These are phyloP conservation scores for Endocalyx cinctus DNA, from an alignment of 2,329 filamentous ascomycete species.

Conservation along the genomic window DNA sequence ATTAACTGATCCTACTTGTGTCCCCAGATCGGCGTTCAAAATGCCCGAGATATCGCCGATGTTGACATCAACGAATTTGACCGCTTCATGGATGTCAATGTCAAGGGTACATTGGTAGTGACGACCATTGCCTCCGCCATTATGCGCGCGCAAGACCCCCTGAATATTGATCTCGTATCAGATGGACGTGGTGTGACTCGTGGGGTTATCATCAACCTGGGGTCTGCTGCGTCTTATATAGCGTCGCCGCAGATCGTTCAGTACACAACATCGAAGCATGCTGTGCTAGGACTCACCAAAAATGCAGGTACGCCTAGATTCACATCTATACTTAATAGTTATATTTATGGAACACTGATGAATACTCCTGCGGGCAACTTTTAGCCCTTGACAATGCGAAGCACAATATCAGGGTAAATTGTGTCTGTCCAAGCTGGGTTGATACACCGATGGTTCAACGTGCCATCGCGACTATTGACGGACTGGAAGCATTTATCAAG, in stretches of 20 bases:
- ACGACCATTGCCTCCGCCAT: conserved; percentile 1
- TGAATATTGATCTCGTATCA: neutral
- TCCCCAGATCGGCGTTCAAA: conserved; percentile 4
- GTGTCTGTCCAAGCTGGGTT: conserved; percentile 5
- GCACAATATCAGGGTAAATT: conserved; percentile 3
- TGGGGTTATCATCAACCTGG: conserved; percentile 9
- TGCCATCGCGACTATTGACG: conserved; percentile 1
- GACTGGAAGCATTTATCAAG: conserved; percentile 6
- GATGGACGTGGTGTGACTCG: conserved; percentile 3
- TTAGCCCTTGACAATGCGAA: conserved; percentile 4
- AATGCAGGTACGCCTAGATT: conserved; percentile 7
- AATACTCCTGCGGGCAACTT: no score
- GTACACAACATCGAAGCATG: conserved; percentile 7
- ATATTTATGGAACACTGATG: neutral
- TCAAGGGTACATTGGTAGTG: conserved; percentile 6
- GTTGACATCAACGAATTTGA: conserved; percentile 5
- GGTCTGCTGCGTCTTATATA: conserved; percentile 6
- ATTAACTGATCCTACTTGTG: neutral
- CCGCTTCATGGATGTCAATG: conserved; percentile 9
- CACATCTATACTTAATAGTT: neutral
- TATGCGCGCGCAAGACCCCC: conserved; percentile 5
- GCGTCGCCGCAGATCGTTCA: conserved; percentile 6
- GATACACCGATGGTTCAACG: conserved; percentile 4
- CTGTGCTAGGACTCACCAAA: conserved; percentile 7
- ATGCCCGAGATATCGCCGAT: conserved; percentile 1